A percentile compares a stretch with the other conserved stretches of the same genome.
Conservation (phyloP, 1,139 yeast genomes). For the Taphrina pruni region DNA sequence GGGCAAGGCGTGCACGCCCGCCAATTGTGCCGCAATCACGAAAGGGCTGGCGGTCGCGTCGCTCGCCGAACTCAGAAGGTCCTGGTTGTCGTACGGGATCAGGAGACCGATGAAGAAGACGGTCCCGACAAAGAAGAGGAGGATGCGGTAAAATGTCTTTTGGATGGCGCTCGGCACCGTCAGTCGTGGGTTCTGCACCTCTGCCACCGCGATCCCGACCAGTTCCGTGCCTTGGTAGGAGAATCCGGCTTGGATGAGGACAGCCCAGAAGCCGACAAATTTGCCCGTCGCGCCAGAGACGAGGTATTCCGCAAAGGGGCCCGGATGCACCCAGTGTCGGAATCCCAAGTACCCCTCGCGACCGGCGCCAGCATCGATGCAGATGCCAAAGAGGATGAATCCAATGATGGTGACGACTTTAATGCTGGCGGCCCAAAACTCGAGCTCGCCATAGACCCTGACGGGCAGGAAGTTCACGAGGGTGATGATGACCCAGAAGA, state of each 20-base stretch:
- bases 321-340: slow-evolving; percentile 86
- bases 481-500: slow-evolving; percentile 65
- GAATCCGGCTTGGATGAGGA: slow-evolving; percentile 70
- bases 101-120: slow-evolving; percentile 66
- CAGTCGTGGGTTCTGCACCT: slow-evolving; percentile 77
- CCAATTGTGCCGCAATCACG: slow-evolving; percentile 71
- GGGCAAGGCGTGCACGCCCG: slow-evolving; percentile 72
- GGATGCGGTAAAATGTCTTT: slow-evolving; percentile 79
- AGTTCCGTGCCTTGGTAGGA: slow-evolving; percentile 78
- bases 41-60: slow-evolving; percentile 68
- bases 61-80: slow-evolving; percentile 52
- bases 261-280: slow-evolving; percentile 69
- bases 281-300: slow-evolving; percentile 51
- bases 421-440: slow-evolving; percentile 70
- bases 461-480: slow-evolving; percentile 66
- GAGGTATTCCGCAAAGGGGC: slow-evolving; percentile 69
- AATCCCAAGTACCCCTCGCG: slow-evolving; percentile 59
- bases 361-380: slow-evolving; percentile 77
- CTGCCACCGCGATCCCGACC: slow-evolving; percentile 89
- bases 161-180: slow-evolving; percentile 85
- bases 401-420: slow-evolving; percentile 75
- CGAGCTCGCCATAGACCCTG: slow-evolving; percentile 68
- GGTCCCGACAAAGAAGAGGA: slow-evolving; percentile 78
- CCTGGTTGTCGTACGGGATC: slow-evolving; percentile 76
- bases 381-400: slow-evolving; percentile 68